Base-by-base conservation (phyloP, 352 stramenopile genomes). In the Phytophthora megakarya region DNA sequence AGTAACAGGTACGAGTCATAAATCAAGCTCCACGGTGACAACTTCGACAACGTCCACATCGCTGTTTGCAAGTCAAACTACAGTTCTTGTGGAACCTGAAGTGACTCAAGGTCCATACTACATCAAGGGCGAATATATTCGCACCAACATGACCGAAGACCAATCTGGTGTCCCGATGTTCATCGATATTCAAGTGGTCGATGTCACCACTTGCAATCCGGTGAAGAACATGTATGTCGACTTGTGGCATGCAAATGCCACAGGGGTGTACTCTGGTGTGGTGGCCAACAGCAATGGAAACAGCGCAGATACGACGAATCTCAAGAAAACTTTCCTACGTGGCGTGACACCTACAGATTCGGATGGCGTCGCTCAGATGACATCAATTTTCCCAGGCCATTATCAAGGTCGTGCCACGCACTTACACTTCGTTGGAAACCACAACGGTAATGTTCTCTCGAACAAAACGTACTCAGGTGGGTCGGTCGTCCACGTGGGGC, bases 41-140 rank as follows among this genome's bases (percentile, higher is more conserved):
- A 66, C 65, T 15, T 37, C 59, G 1, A 40, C 57, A 42, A 73
- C 47, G 22, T 60, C 47, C 26, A 51, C 47, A 19, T 60, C 47
- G 22, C 37, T 73, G 8, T 73, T 73, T 23, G 59, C 59, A 10
- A 37, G 26, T 19, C 46, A 73, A 15, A 52, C 69, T 19, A 45
- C 45, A 5, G 66, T 53, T 18, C 42, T 70, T 1, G 48, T 70
- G 12, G 60, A 74, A 23, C 66, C 66, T 2, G 66, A 74, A 26
- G 66, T 67, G 18, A 74, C 66, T 6, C 57, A 74, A 21, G 66
- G 66, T 4, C 66, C 66, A 30, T 73, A 73, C 54, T 74, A 74
- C 48, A 55, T 74, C 25, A 18, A 39, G 3, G 54, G 66, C 22
- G 60, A 70, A 43, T 67, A 63, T 43, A 57, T 74, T 18, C 66